phyloP scores from a whole-genome alignment of 768 basidiomycete genomes.

The Daedaleopsis sinensis region DNA sequence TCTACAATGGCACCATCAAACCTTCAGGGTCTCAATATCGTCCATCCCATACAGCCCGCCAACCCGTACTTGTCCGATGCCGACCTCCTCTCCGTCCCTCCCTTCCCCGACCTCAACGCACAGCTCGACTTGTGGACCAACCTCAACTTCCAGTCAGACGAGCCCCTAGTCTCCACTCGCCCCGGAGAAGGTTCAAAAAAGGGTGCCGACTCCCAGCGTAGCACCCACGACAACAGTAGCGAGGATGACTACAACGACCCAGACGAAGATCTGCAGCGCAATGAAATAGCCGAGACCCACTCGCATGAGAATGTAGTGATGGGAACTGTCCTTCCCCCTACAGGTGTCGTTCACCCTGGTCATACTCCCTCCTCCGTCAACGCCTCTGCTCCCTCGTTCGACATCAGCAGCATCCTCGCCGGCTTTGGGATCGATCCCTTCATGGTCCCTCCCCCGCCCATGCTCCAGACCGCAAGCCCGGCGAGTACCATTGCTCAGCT shows the following conservation, averaged over 20 bases:
- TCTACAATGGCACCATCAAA: conserved; percentile 58
- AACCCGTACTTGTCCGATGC: conserved; percentile 44
- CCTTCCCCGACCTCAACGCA: conserved; percentile 74
- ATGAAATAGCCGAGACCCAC: conserved; percentile 49
- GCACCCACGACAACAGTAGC: conserved; percentile 10
- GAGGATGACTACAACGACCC: conserved; percentile 44
- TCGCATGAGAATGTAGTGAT: conserved; percentile 63
- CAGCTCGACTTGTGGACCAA: conserved; percentile 87
- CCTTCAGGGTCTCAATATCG: conserved; percentile 80
- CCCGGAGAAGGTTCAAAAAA: conserved; percentile 41
- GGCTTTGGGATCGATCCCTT: conserved; percentile 48
- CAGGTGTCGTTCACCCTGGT: conserved; percentile 16
- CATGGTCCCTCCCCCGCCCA: conserved; percentile 34
- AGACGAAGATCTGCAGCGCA: conserved; percentile 43
- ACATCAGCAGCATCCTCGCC: conserved; percentile 41
- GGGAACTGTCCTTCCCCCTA: conserved; percentile 44
- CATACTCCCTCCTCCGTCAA: conserved; percentile 28
- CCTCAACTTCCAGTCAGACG: conserved; percentile 78
- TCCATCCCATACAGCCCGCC: conserved; percentile 54
- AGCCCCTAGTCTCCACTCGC: conserved; percentile 42
- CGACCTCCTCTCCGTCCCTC: conserved; percentile 63
- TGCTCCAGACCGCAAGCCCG: conserved; percentile 40
- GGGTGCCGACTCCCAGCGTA: conserved; percentile 20
- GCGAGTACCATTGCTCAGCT: conserved; percentile 65
- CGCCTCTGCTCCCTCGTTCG: conserved; percentile 42